Conservation (phyloP, 352 stramenopile genomes). For the Phytophthora pseudosyringae region DNA sequence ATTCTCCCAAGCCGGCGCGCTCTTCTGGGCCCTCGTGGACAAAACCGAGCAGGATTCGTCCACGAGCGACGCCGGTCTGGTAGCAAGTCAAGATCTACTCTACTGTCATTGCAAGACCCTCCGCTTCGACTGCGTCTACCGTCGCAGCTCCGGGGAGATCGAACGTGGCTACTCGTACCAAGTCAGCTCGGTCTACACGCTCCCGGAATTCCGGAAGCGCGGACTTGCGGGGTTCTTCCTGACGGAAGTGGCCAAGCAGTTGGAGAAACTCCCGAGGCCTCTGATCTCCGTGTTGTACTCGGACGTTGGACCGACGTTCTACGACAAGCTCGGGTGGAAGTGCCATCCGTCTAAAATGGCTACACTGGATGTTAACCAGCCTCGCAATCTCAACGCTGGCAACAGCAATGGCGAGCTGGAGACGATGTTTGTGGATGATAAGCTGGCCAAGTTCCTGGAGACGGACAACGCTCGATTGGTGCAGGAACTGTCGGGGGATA, state of each 20-base stretch:
- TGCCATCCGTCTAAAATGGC: slow-evolving; percentile 44
- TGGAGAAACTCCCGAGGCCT: slow-evolving; percentile 33
- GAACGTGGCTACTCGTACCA: slow-evolving; percentile 52
- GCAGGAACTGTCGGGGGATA: slow-evolving; percentile 31
- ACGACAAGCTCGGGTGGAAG: slow-evolving; percentile 60
- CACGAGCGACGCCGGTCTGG: slow-evolving; percentile 26
- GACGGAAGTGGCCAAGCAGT: slow-evolving; percentile 30
- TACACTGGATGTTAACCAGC: slow-evolving; percentile 33
- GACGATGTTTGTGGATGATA: slow-evolving; percentile 38
- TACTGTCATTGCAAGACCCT: slow-evolving; percentile 62
- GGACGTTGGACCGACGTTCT: slow-evolving; percentile 59
- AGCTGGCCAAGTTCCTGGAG: slow-evolving; percentile 44
- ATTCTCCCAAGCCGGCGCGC: slow-evolving; percentile 48
- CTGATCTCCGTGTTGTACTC: slow-evolving; percentile 58
- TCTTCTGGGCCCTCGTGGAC: slow-evolving; percentile 68
- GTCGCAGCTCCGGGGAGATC: slow-evolving; percentile 34
- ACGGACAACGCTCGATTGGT: slow-evolving; percentile 43
- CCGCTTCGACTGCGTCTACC: slow-evolving; percentile 51
- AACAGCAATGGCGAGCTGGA: slow-evolving; percentile 18
- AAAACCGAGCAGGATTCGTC: slow-evolving; percentile 21
- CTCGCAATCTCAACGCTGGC: slow-evolving; percentile 16
- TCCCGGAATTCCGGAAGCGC: slow-evolving; percentile 45
- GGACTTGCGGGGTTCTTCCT: slow-evolving; percentile 58
- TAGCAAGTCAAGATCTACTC: slow-evolving; percentile 34
- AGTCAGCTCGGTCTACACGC: slow-evolving; percentile 65